Evolutionary conservation across 108 stramenopile species (phyloP).

Genomic region (Conticribra guillardii): DNA sequence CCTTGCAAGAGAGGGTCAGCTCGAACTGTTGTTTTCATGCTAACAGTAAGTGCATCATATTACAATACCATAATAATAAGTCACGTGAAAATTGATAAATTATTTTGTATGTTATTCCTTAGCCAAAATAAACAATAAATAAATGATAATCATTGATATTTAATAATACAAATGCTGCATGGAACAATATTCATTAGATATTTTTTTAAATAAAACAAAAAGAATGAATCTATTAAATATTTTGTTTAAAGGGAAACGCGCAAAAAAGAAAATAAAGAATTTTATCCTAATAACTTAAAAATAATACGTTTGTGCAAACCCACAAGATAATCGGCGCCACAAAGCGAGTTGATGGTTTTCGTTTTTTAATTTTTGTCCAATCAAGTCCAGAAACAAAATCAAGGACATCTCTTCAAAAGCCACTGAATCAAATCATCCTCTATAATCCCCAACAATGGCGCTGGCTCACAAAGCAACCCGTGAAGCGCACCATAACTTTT

Average conservation of each 20-base stretch:
- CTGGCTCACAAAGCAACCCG: slow-evolving; percentile 82
- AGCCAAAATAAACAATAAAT: too few relatives aligned
- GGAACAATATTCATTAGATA: neutral
- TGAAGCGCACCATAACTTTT: slow-evolving; percentile 79
- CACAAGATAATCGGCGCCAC: neutral
- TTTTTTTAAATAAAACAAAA: neutral
- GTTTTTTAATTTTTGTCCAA: neutral
- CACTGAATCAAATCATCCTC: slow-evolving; percentile 71
- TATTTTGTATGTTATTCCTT: too few relatives aligned
- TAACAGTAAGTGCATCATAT: too few relatives aligned
- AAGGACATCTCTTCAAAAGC: slow-evolving; percentile 45
- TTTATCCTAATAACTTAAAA: neutral
- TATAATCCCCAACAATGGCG: slow-evolving; percentile 73
- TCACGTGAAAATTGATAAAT: too few relatives aligned
- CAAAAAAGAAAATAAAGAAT: neutral
- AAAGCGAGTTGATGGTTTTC: neutral
- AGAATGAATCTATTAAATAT: neutral
- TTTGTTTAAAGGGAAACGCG: neutral
- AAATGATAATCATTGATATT: too few relatives aligned
- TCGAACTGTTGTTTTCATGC: too few relatives aligned
- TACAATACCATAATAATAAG: too few relatives aligned
- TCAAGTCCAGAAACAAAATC: neutral
- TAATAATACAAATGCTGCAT: neutral
- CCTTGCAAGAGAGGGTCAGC: too few relatives aligned
- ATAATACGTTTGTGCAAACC: neutral